These are phyloP conservation scores for Candida chilensis DNA, from an alignment of 805 yeast species.

Conservation along the genomic window DNA sequence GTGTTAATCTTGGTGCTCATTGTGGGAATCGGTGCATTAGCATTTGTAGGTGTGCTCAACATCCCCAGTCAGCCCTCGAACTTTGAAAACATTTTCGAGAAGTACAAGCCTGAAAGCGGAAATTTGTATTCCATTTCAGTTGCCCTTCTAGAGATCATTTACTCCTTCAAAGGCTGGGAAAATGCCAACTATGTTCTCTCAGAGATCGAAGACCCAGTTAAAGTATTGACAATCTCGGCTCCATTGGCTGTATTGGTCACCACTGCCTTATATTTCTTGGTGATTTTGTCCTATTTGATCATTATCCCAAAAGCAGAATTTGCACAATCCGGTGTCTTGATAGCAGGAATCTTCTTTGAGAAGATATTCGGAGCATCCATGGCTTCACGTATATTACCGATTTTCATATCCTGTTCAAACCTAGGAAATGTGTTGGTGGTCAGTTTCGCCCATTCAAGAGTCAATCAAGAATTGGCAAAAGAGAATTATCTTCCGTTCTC, in stretches of 20 bases:
- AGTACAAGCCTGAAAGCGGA: conserved; percentile 30
- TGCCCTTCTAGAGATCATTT: conserved; percentile 49
- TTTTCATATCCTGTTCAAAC: conserved; percentile 51
- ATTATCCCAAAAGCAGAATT: conserved; percentile 41
- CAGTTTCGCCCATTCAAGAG: conserved; percentile 49
- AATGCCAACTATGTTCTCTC: conserved; percentile 56
- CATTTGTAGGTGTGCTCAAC: conserved; percentile 17
- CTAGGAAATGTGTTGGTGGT: conserved; percentile 61
- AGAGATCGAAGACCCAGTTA: conserved; percentile 47
- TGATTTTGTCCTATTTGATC: conserved; percentile 47
- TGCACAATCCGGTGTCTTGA: conserved; percentile 46
- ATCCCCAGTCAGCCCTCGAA: conserved; percentile 9
- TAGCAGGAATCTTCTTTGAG: conserved; percentile 54
- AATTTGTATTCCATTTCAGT: conserved; percentile 40
- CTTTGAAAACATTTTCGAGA: conserved; percentile 25
- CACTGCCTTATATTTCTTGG: conserved; percentile 44
- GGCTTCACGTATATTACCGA: conserved; percentile 40
- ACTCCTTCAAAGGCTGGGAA: conserved; percentile 66
- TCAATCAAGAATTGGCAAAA: conserved; percentile 47
- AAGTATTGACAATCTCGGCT: conserved; percentile 51
- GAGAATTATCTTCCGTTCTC: conserved; percentile 44
- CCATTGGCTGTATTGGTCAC: conserved; percentile 46
- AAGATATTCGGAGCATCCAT: conserved; percentile 48
- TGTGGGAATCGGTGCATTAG: conserved; percentile 36
- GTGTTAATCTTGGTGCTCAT: conserved; percentile 40